Evolutionary conservation across 345 rosid species (phyloP).

Genomic region (Eucalyptus guilfoylei): DNA sequence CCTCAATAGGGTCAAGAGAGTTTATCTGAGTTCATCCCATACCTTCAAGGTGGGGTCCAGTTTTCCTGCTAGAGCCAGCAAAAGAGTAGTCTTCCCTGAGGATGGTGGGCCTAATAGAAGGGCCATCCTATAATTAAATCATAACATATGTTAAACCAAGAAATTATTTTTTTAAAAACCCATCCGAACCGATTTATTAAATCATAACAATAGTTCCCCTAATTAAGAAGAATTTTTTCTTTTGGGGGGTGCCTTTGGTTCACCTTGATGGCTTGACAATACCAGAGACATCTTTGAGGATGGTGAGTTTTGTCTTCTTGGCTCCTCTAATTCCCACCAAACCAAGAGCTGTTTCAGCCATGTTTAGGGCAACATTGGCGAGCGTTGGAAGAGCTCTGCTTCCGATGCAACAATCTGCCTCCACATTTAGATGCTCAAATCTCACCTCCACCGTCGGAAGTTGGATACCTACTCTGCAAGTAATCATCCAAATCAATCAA

Average conservation of each 20-base stretch:
- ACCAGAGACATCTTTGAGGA: slow-evolving; percentile 74
- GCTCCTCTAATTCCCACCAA: slow-evolving; percentile 49
- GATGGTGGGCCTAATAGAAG: slow-evolving; percentile 88
- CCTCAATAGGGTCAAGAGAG: not conserved
- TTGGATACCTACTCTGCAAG: slow-evolving; percentile 61
- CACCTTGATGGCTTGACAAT: slow-evolving; percentile 66
- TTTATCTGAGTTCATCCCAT: not conserved
- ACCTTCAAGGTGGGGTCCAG: slow-evolving; percentile 63
- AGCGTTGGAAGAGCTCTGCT: slow-evolving; percentile 74
- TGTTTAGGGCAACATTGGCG: slow-evolving; percentile 48
- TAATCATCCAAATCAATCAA: not conserved
- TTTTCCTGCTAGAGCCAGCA: slow-evolving; percentile 73
- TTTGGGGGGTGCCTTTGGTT: not conserved
- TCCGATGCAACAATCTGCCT: slow-evolving; percentile 69
- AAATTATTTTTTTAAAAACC: not conserved
- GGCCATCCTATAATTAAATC: slow-evolving; percentile 39
- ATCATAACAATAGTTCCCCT: not conserved
- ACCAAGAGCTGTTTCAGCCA: slow-evolving; percentile 47
- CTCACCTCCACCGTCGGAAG: slow-evolving; percentile 83
- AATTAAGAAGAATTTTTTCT: not conserved
- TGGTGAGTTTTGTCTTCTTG: slow-evolving; percentile 54
- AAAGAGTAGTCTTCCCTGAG: slow-evolving; percentile 77
- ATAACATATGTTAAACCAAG: not conserved
- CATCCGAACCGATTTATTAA: not conserved
- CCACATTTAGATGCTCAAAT: slow-evolving; percentile 47